Conservation (phyloP, 192 early-diverging fungal genomes). For the Dissophora globulifera region DNA sequence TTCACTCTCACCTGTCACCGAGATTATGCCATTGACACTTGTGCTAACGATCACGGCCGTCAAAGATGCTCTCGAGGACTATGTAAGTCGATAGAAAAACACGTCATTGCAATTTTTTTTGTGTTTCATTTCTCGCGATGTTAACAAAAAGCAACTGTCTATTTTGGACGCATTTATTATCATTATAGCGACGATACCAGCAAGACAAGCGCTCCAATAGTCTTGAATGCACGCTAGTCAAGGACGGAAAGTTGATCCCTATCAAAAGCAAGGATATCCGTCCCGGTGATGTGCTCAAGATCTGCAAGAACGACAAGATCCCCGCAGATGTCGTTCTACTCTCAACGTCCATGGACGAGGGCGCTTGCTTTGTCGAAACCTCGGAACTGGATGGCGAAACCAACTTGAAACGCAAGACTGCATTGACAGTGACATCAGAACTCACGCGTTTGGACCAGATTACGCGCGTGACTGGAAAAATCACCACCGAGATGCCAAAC, state of each 20-base stretch:
- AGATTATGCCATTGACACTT: slow-evolving; percentile 70
- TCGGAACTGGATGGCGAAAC: slow-evolving; percentile 97
- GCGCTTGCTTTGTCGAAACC: slow-evolving; percentile 95
- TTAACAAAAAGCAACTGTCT: too few relatives aligned
- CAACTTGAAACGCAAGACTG: slow-evolving; percentile 95
- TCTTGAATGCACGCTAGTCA: slow-evolving; percentile 32
- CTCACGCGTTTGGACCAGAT: slow-evolving; percentile 76
- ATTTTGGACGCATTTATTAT: too few relatives aligned
- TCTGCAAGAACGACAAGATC: slow-evolving; percentile 88
- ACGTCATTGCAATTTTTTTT: too few relatives aligned
- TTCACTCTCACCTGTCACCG: slow-evolving; percentile 41
- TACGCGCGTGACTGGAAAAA: slow-evolving; percentile 67
- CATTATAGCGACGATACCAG: slow-evolving; percentile 45
- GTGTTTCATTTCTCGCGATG: slow-evolving; percentile 2
- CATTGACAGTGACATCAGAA: slow-evolving; percentile 78
- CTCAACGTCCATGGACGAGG: slow-evolving; percentile 91
- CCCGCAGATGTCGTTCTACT: slow-evolving; percentile 92
- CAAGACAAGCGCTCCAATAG: slow-evolving; percentile 45
- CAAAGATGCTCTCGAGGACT: slow-evolving; percentile 93
- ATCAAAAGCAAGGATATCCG: slow-evolving; percentile 82
- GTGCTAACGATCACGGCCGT: slow-evolving; percentile 86
- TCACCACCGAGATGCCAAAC: slow-evolving; percentile 94
- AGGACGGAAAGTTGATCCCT: slow-evolving; percentile 42
- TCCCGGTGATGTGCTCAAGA: slow-evolving; percentile 90
- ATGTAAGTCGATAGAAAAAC: too few relatives aligned